These are phyloP conservation scores for Didymella segeticola DNA, from an alignment of 2,329 filamentous ascomycete genomes.

Conservation along the genomic window DNA sequence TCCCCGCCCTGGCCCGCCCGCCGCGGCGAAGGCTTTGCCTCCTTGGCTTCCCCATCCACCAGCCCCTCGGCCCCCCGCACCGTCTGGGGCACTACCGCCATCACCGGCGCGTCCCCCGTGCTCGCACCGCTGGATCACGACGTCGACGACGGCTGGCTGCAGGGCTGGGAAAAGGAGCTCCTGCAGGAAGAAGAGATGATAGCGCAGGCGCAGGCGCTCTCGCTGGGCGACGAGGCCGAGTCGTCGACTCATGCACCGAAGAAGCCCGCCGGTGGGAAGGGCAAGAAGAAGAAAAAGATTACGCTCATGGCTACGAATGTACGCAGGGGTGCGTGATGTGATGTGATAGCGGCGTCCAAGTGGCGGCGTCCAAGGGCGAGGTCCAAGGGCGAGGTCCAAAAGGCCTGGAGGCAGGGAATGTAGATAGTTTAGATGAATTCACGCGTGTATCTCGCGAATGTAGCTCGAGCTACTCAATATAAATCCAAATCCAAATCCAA, in stretches of 20 bases:
- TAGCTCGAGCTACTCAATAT: too few relatives aligned
- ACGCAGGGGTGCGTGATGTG: constrained; percentile 60
- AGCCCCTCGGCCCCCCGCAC: constrained; percentile 79
- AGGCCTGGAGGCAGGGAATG: too few relatives aligned
- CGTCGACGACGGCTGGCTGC: constrained; percentile 82
- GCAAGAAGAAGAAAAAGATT: constrained; percentile 73
- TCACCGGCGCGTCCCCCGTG: constrained; percentile 65
- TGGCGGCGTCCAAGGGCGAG: too few relatives aligned
- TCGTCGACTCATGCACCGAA: constrained; percentile 22
- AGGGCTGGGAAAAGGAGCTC: constrained; percentile 81
- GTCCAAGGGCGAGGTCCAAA: too few relatives aligned
- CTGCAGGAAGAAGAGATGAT: constrained; percentile 64
- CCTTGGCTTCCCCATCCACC: constrained; percentile 78
- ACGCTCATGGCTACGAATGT: constrained; percentile 72
- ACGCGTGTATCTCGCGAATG: too few relatives aligned
- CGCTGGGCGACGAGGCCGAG: constrained; percentile 35
- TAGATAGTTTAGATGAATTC: too few relatives aligned
- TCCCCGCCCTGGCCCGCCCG: constrained; percentile 61
- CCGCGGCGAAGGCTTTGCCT: constrained; percentile 65
- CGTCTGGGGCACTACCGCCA: constrained; percentile 86
- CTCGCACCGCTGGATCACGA: constrained; percentile 51
- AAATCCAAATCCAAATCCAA: too few relatives aligned
- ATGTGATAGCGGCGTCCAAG: too few relatives aligned
- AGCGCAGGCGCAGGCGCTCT: constrained; percentile 56
- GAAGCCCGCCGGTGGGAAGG: constrained; percentile 57